phyloP scores from a whole-genome alignment of 2,329 filamentous ascomycete genomes.

The Xylariales sp. region DNA sequence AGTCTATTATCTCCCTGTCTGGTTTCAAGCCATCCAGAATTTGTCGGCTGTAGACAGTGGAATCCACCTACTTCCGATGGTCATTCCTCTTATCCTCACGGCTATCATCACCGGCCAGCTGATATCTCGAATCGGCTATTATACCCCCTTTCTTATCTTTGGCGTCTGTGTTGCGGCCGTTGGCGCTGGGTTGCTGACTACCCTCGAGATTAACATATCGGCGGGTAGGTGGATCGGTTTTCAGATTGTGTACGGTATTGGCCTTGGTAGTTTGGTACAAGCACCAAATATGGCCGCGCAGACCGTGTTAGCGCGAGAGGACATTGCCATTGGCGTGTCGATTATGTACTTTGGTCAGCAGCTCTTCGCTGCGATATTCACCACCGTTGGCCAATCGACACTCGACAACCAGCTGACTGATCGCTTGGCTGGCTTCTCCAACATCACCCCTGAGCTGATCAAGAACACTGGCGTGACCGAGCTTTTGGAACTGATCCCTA shows the following conservation, averaged over 20 bases:
- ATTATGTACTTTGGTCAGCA: too few relatives aligned
- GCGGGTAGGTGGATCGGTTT: constrained; percentile 5
- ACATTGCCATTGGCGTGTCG: too few relatives aligned
- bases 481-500: too few relatives aligned
- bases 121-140: constrained; percentile 1
- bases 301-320: too few relatives aligned
- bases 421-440: too few relatives aligned
- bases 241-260: constrained; percentile 6
- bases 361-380: too few relatives aligned
- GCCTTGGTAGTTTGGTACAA: too few relatives aligned
- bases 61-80: neutral
- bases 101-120: constrained; percentile 6
- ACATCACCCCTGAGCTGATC: too few relatives aligned
- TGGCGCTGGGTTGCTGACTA: constrained; percentile 1
- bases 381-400: too few relatives aligned
- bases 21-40: neutral
- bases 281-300: too few relatives aligned
- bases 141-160: constrained; percentile 5
- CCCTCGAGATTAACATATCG: neutral
- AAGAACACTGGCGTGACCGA: too few relatives aligned
- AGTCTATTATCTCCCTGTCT: constrained; percentile 3
- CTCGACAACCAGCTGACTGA: too few relatives aligned
- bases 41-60: neutral
- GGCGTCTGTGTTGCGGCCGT: constrained; percentile 4
- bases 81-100: constrained; percentile 5